phyloP scores from a whole-genome alignment of 176 grass and related monocot species.

The Oryza rufipogon region DNA sequence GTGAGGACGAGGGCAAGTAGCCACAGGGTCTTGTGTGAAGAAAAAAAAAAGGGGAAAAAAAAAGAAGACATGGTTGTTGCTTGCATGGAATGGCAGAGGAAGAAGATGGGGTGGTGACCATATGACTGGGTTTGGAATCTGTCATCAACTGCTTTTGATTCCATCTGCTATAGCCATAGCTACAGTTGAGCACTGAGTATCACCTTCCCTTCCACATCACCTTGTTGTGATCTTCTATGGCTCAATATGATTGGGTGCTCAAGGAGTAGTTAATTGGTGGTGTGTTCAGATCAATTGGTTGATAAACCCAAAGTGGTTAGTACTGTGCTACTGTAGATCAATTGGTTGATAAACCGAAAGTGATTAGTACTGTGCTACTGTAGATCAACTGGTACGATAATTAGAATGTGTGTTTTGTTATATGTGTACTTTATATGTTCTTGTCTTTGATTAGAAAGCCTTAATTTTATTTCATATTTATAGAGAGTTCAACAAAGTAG shows the following conservation, averaged over 20 bases:
- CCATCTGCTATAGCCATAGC: not conserved
- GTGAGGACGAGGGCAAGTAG: slow-evolving; percentile 18
- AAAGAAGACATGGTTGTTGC: not conserved
- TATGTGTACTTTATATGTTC: too few species aligned
- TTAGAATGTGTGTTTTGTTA: not conserved
- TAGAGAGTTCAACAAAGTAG: too few species aligned
- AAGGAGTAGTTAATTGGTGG: not conserved
- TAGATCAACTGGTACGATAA: not conserved
- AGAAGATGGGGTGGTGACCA: slow-evolving; percentile 36
- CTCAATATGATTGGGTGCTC: not conserved
- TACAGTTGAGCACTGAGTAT: not conserved
- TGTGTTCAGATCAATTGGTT: not conserved
- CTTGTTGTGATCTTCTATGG: slow-evolving; percentile 14
- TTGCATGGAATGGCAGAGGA: not conserved
- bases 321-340: too few species aligned
- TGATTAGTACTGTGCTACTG: too few species aligned
- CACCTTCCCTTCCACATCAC: slow-evolving; percentile 2
- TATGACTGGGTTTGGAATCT: slow-evolving; percentile 26
- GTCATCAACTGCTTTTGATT: slow-evolving; percentile 17
- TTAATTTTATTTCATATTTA: too few species aligned
- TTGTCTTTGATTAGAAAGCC: too few species aligned
- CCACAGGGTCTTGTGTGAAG: not conserved
- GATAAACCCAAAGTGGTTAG: not conserved
- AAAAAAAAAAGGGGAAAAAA: too few species aligned
- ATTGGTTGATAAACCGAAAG: not conserved